Percentiles rank a stretch among this genome's conserved stretches.
These are phyloP conservation scores for Yamadazyma phyllophila DNA, from an alignment of 805 yeast species.

Conservation along the genomic window DNA sequence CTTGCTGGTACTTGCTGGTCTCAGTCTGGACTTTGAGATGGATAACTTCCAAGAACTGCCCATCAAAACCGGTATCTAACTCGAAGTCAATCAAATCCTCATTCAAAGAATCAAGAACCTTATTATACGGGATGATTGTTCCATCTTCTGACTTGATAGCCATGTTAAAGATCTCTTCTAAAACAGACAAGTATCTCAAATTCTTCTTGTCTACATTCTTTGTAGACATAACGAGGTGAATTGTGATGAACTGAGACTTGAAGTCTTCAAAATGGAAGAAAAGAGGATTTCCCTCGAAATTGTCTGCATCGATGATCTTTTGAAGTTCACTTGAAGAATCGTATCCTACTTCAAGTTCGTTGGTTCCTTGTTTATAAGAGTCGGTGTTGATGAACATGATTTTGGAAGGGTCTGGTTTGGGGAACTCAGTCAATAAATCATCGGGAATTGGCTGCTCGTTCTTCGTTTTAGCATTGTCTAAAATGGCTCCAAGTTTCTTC, in stretches of 20 bases:
- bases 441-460: conserved; percentile 82
- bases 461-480: conserved; percentile 59
- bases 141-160: conserved; percentile 61
- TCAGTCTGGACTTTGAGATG: conserved; percentile 61
- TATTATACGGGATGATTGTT: conserved; percentile 58
- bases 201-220: conserved; percentile 48
- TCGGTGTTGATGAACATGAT: conserved; percentile 70
- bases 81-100: conserved; percentile 66
- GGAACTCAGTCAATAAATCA: conserved; percentile 57
- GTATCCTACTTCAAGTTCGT: conserved; percentile 34
- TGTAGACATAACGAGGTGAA: conserved; percentile 61
- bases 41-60: conserved; percentile 64
- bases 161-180: conserved; percentile 67
- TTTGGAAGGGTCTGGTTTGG: conserved; percentile 69
- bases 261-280: conserved; percentile 77
- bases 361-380: conserved; percentile 59
- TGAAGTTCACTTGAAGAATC: conserved; percentile 21
- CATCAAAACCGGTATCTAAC: conserved; percentile 56
- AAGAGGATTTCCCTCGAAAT: conserved; percentile 51
- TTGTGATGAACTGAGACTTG: conserved; percentile 73
- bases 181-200: conserved; percentile 60
- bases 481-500: conserved; percentile 43
- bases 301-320: conserved; percentile 18
- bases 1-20: conserved; percentile 57
- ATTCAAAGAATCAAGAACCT: conserved; percentile 71